These are phyloP conservation scores for Avena sativa DNA, from an alignment of 176 grass and related monocot species.

Conservation along the genomic window DNA sequence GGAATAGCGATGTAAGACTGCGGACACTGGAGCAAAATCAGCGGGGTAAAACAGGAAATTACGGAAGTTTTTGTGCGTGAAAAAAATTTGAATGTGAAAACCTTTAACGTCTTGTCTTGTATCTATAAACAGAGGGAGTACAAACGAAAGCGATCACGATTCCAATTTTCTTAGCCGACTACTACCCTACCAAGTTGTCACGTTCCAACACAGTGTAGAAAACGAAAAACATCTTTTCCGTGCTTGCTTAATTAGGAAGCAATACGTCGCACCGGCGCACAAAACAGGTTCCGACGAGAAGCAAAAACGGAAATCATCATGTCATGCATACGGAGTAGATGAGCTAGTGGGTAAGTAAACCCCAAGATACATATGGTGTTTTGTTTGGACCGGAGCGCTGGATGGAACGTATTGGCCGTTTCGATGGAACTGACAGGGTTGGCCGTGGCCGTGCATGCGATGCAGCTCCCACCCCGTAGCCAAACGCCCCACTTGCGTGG, in stretches of 20 bases:
- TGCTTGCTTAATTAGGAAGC: conserved; percentile 29
- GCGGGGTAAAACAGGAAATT: too few relatives aligned
- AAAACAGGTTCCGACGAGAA: not conserved
- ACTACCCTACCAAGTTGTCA: not conserved
- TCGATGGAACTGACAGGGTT: not conserved
- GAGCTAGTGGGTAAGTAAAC: not conserved
- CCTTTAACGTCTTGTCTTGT: too few relatives aligned
- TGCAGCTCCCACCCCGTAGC: not conserved
- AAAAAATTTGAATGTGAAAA: too few relatives aligned
- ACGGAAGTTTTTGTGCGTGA: too few relatives aligned
- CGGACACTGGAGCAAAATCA: too few relatives aligned
- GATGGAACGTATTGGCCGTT: not conserved
- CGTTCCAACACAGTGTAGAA: not conserved
- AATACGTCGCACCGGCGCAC: not conserved
- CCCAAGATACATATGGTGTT: not conserved
- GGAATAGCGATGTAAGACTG: too few relatives aligned
- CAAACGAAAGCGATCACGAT: not conserved
- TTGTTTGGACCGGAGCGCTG: not conserved
- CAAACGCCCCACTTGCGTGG: conserved; percentile 22
- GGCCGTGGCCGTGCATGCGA: not conserved
- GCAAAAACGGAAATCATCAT: not conserved
- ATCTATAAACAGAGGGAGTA: not conserved
- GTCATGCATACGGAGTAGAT: not conserved
- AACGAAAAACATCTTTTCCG: not conserved
- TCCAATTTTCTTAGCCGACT: not conserved